A percentile compares a stretch with the other conserved stretches of the same genome.
These are phyloP conservation scores for Alnus rubra DNA, from an alignment of 306 rosid genomes.

Conservation along the genomic window DNA sequence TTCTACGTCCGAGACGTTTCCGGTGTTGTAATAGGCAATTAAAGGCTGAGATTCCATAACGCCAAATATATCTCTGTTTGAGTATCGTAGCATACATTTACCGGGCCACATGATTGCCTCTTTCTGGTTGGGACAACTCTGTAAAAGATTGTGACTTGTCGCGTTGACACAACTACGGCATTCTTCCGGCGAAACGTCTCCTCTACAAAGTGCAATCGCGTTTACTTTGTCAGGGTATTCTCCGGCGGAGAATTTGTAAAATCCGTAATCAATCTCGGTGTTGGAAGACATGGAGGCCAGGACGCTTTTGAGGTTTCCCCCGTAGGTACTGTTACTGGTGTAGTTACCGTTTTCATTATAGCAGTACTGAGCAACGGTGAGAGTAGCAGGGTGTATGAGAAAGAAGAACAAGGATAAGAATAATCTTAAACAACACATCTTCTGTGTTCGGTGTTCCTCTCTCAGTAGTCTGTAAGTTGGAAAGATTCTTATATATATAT, in stretches of 20 bases:
- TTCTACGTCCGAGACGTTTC: not conserved
- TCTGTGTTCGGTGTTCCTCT: not conserved
- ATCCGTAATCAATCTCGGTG: not conserved
- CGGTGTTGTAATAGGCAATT: not conserved
- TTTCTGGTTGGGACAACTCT: constrained; percentile 2
- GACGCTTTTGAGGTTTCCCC: constrained; percentile 14
- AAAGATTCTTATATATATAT: no score
- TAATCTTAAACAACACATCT: not conserved
- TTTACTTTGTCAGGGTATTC: constrained; percentile 21
- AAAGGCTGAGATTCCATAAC: not conserved
- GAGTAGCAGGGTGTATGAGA: not conserved
- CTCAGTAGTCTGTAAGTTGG: no score
- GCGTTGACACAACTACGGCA: constrained; percentile 23
- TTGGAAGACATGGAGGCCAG: constrained; percentile 5
- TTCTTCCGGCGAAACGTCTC: not conserved
- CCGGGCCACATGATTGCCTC: constrained; percentile 26
- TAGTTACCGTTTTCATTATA: not conserved
- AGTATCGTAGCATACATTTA: constrained; percentile 22
- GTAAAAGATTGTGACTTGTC: not conserved
- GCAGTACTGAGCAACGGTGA: no score
- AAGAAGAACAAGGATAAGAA: not conserved
- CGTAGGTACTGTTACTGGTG: constrained; percentile 14
- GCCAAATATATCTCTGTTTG: constrained; percentile 6
- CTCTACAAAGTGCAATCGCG: constrained; percentile 35
- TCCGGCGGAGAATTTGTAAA: constrained; percentile 21